A percentile compares a stretch with the other conserved stretches of the same genome.
These are phyloP conservation scores for Diaporthe eres DNA, from an alignment of 2,329 filamentous ascomycete genomes.

Conservation along the genomic window DNA sequence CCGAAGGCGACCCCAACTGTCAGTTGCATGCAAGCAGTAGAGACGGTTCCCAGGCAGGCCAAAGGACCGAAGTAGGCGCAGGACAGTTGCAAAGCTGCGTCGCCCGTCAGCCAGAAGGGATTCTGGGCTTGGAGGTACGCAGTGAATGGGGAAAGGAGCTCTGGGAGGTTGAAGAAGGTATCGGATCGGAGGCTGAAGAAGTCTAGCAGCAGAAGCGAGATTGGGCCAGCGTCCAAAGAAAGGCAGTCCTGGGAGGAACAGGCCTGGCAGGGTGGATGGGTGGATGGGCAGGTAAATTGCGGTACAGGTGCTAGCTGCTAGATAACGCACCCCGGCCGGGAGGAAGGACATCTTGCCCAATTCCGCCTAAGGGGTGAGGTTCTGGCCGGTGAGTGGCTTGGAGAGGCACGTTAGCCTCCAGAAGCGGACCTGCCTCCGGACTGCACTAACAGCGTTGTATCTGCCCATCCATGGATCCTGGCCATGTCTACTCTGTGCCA, in stretches of 20 bases:
- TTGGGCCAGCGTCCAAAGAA: slow-evolving; percentile 47
- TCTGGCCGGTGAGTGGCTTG: slow-evolving; percentile 32
- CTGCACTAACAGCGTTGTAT: slow-evolving; percentile 32
- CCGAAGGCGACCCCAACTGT: slow-evolving; percentile 30
- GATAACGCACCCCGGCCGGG: slow-evolving; percentile 33
- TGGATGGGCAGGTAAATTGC: slow-evolving; percentile 38
- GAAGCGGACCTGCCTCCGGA: slow-evolving; percentile 21
- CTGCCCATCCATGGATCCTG: slow-evolving; percentile 23
- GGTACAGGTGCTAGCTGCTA: slow-evolving; percentile 29
- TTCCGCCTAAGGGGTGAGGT: slow-evolving; percentile 23
- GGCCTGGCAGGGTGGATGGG: slow-evolving; percentile 31
- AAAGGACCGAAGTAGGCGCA: slow-evolving; percentile 16
- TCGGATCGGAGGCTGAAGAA: slow-evolving; percentile 62
- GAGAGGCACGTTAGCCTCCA: slow-evolving; percentile 13
- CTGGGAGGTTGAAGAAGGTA: slow-evolving; percentile 47
- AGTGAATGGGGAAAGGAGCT: slow-evolving; percentile 36
- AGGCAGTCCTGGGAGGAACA: slow-evolving; percentile 35
- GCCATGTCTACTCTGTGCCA: not conserved
- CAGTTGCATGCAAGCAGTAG: slow-evolving; percentile 21
- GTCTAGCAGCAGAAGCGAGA: slow-evolving; percentile 66
- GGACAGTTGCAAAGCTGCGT: slow-evolving; percentile 28
- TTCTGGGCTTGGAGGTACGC: slow-evolving; percentile 27
- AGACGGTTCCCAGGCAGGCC: slow-evolving; percentile 20
- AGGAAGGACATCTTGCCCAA: slow-evolving; percentile 30
- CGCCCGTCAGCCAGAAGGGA: slow-evolving; percentile 32